These are phyloP conservation scores for Cordyceps farinosa DNA, from an alignment of 2,329 filamentous ascomycete genomes.

Conservation along the genomic window DNA sequence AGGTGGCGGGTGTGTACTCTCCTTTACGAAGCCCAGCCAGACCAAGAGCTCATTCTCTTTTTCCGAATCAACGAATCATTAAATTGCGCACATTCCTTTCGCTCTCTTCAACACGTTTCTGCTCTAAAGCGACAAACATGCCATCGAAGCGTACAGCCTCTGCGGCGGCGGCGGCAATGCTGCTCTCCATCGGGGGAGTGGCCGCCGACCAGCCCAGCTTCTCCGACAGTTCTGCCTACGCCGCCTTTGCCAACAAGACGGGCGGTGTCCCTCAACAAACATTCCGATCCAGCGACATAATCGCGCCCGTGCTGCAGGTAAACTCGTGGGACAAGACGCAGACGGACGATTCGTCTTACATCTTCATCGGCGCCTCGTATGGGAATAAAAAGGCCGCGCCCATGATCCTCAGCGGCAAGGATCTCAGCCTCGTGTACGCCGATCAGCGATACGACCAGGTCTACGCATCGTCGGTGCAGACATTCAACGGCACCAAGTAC, in stretches of 20 bases:
- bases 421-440: conserved; percentile 38
- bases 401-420: conserved; percentile 33
- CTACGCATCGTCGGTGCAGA: conserved; percentile 28
- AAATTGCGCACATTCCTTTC: neutral
- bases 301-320: conserved; percentile 34
- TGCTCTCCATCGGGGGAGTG: conserved; percentile 15
- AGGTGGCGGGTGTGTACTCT: conserved; percentile 15
- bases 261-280: conserved; percentile 31
- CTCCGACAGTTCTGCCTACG: conserved; percentile 28
- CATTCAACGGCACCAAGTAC: conserved; percentile 30
- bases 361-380: conserved; percentile 32
- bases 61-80: neutral
- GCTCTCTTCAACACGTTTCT: too few relatives aligned
- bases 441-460: conserved; percentile 30
- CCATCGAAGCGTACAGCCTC: neutral
- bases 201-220: conserved; percentile 27
- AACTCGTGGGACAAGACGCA: conserved; percentile 28
- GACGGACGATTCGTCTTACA: conserved; percentile 29
- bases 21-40: neutral
- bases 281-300: conserved; percentile 31
- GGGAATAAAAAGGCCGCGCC: conserved; percentile 27
- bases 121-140: neutral
- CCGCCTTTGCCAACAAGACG: conserved; percentile 24
- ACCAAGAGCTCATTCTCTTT: neutral
- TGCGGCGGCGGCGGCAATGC: conserved; percentile 2